A percentile compares a stretch with the other conserved stretches of the same genome.
Conservation (phyloP, 2,329 filamentous ascomycete species). For the Neocucurbitaria cava region DNA sequence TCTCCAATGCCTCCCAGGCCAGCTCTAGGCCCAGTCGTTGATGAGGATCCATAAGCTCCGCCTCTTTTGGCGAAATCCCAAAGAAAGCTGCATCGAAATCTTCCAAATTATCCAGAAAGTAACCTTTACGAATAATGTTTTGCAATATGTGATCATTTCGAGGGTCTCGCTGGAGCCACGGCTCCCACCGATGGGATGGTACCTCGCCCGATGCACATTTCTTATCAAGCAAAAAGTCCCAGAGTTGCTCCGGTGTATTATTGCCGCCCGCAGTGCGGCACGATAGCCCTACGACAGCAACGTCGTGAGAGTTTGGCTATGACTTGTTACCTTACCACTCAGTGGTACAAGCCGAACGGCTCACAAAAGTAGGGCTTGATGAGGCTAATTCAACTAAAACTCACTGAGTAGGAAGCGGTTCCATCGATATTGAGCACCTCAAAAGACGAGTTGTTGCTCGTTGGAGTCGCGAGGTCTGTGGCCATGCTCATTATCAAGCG, state of each 20-base stretch:
- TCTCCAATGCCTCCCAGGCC: slow-evolving; percentile 38
- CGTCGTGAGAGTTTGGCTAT: slow-evolving; percentile 10
- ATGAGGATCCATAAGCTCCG: slow-evolving; percentile 35
- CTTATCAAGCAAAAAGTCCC: slow-evolving; percentile 41
- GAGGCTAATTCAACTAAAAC: background rate
- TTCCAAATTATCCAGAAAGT: slow-evolving; percentile 39
- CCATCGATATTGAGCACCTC: background rate
- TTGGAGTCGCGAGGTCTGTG: background rate
- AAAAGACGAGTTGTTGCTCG: background rate
- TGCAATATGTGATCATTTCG: slow-evolving; percentile 34
- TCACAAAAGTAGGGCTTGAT: background rate
- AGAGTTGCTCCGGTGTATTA: slow-evolving; percentile 41
- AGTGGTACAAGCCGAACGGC: background rate
- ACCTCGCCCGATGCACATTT: slow-evolving; percentile 38
- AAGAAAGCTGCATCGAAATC: slow-evolving; percentile 39
- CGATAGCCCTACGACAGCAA: slow-evolving; percentile 46
- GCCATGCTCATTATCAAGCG: background rate
- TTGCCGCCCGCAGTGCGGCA: slow-evolving; percentile 43
- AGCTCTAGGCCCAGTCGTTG: slow-evolving; percentile 33
- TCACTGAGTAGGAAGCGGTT: background rate
- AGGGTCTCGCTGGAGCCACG: slow-evolving; percentile 34
- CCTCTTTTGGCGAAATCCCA: slow-evolving; percentile 39
- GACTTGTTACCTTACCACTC: background rate
- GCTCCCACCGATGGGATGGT: slow-evolving; percentile 42
- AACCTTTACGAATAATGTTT: slow-evolving; percentile 35